phyloP scores from a whole-genome alignment of 2,329 filamentous ascomycete genomes.

The Fusarium hainanense region DNA sequence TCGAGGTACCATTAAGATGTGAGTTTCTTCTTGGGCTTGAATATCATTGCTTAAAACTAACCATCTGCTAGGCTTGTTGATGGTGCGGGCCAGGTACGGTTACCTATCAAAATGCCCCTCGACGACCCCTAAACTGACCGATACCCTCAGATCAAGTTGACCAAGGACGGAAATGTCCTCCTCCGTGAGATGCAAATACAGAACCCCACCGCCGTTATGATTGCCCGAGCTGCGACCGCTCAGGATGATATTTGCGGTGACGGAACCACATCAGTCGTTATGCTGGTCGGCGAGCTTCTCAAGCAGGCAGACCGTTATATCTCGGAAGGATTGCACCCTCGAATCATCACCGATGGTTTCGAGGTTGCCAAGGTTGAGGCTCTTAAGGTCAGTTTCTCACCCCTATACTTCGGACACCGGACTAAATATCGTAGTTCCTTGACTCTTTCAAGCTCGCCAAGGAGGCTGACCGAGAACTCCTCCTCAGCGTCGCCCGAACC shows the following conservation, averaged over 20 bases:
- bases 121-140: conserved; percentile 47
- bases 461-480: conserved; percentile 91
- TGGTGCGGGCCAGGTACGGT: conserved; percentile 72
- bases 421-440: conserved; percentile 73
- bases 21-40: conserved; percentile 33
- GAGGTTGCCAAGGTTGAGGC: conserved; percentile 96
- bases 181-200: conserved; percentile 90
- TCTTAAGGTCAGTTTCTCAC: conserved; percentile 71
- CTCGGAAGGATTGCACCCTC: conserved; percentile 93
- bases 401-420: not conserved
- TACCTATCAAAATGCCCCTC: conserved; percentile 44
- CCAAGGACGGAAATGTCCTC: conserved; percentile 95
- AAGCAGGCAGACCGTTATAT: conserved; percentile 99
- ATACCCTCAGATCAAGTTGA: conserved; percentile 85
- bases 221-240: conserved; percentile 86
- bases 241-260: conserved; percentile 99
- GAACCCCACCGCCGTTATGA: conserved; percentile 94
- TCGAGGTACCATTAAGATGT: conserved; percentile 97
- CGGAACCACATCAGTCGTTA: conserved; percentile 94
- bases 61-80: conserved; percentile 68
- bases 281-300: conserved; percentile 94
- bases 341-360: conserved; percentile 97
- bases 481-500: conserved; percentile 92
- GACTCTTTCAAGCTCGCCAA: conserved; percentile 91
- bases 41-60: conserved; percentile 42